Base-by-base conservation (phyloP, 768 basidiomycete genomes). In the Symmetrospora coprosmae region DNA sequence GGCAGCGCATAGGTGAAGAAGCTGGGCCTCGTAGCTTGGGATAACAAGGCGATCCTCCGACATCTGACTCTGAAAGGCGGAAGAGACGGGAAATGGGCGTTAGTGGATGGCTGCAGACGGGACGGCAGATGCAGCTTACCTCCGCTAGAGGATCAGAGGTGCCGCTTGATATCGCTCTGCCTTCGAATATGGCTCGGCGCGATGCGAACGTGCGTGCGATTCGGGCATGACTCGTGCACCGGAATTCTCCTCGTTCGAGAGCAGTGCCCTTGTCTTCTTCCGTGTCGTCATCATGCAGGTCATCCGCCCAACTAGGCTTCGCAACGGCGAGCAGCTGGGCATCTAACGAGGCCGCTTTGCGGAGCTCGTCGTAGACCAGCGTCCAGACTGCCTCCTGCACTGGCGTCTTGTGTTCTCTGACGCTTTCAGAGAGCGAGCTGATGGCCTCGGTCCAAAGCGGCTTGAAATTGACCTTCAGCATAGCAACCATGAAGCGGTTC, bases 401-500 rank as follows among this genome's bases (percentile, higher is more conserved):
- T 8, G 34, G 14, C 9, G 25, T 14, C 16, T 28, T 9, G 11
- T 28, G 13, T 30, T 30, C 31, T 8, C 17, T 50, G 34, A 23
- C 27, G 9, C 14, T 30, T 7, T 9, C 34, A 3, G n/a, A n/a
- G n/a, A 62, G 53, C 16, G n/a, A 23, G 2, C 9, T 25, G 13
- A 82, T 78, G 3, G 89, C 81, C 17, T 90, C 84, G 2, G 81
- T 79, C 85, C 91, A 99, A 16, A 94, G 69, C 0, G 94, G 94
- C 28, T 87, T 80, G 43, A 97, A 74, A 70, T 90, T 92, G 62
- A 96, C 85, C 74, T 97, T 96, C 51, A 96, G 76, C 25, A 41
- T 38, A 48, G 49, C 27, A 50, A 58, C 25, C 34, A 13, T 27
- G 17, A 23, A 58, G 2, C 34, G 6, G 13, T 60, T 28, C 13